Evolutionary conservation across 2,329 filamentous ascomycete species (phyloP).

Genomic region (Remersonia thermophila): DNA sequence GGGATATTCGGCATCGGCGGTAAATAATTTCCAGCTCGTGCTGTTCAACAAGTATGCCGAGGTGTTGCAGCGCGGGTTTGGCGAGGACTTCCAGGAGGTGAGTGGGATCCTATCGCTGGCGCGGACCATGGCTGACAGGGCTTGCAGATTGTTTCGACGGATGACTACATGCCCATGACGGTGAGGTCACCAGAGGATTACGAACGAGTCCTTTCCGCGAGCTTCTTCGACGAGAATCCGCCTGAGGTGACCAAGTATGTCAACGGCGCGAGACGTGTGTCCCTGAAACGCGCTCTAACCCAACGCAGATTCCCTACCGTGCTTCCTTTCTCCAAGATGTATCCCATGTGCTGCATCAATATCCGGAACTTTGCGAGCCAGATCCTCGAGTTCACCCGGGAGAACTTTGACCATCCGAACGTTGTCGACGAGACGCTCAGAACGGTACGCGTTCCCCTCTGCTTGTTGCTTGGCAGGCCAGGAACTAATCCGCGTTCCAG

Average conservation of each 20-base stretch:
- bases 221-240: constrained; percentile 70
- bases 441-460: constrained; percentile 38
- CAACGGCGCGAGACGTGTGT: not conserved
- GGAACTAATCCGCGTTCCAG: constrained; percentile 27
- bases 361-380: constrained; percentile 96
- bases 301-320: constrained; percentile 69
- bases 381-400: constrained; percentile 94
- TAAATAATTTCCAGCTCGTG: constrained; percentile 76
- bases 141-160: constrained; percentile 60
- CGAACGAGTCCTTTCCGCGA: constrained; percentile 94
- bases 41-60: constrained; percentile 92
- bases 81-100: constrained; percentile 89
- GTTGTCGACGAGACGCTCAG: constrained; percentile 86
- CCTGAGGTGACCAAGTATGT: constrained; percentile 55
- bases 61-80: constrained; percentile 79
- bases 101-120: constrained; percentile 2
- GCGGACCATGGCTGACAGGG: constrained; percentile 1
- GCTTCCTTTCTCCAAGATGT: constrained; percentile 98
- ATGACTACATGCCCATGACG: constrained; percentile 99
- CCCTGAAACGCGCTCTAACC: too few species aligned
- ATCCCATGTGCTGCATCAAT: constrained; percentile 94
- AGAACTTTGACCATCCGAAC: constrained; percentile 83
- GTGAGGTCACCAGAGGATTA: constrained; percentile 86
- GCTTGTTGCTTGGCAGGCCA: not conserved
- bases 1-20: constrained; percentile 70